These are phyloP conservation scores for Amanita phalloides DNA, from an alignment of 768 basidiomycete genomes.

Conservation along the genomic window DNA sequence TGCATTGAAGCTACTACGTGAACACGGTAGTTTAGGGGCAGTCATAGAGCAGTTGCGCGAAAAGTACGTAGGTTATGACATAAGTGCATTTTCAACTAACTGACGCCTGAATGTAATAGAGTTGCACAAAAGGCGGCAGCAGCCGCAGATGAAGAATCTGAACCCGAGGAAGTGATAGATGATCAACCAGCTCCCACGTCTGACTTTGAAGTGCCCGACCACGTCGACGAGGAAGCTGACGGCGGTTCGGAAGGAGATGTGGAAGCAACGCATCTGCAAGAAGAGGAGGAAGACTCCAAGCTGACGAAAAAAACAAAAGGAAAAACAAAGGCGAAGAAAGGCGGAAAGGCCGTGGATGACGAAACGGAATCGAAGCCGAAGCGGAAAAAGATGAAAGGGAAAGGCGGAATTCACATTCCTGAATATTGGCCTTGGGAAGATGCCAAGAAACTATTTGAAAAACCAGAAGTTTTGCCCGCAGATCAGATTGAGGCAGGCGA, in stretches of 20 bases:
- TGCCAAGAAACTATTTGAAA: constrained; percentile 82
- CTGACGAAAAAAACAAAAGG: background rate
- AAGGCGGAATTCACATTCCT: constrained; percentile 48
- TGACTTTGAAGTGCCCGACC: constrained; percentile 30
- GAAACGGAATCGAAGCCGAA: constrained; percentile 19
- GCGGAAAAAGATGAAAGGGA: constrained; percentile 5
- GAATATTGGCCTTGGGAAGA: constrained; percentile 98
- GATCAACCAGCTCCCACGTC: constrained; percentile 35
- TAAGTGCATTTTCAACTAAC: background rate
- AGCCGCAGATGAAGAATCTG: constrained; percentile 16
- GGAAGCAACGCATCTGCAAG: constrained; percentile 2
- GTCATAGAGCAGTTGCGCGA: constrained; percentile 72
- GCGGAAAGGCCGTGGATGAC: constrained; percentile 7
- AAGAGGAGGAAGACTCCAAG: background rate
- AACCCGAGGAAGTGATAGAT: constrained; percentile 16
- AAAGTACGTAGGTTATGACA: constrained; percentile 39
- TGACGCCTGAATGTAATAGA: constrained; percentile 16
- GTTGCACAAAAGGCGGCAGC: constrained; percentile 31
- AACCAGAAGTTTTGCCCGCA: constrained; percentile 84
- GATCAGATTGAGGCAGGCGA: constrained; percentile 66
- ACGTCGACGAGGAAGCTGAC: constrained; percentile 5
- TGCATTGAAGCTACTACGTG: constrained; percentile 85
- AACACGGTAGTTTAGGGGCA: constrained; percentile 59
- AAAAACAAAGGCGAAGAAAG: background rate
- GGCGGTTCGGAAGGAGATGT: constrained; percentile 11